Percentiles rank a stretch among this genome's conserved stretches.
Conservation (phyloP, 164 flowering plant species). For the Tetrastigma voinierianum region DNA sequence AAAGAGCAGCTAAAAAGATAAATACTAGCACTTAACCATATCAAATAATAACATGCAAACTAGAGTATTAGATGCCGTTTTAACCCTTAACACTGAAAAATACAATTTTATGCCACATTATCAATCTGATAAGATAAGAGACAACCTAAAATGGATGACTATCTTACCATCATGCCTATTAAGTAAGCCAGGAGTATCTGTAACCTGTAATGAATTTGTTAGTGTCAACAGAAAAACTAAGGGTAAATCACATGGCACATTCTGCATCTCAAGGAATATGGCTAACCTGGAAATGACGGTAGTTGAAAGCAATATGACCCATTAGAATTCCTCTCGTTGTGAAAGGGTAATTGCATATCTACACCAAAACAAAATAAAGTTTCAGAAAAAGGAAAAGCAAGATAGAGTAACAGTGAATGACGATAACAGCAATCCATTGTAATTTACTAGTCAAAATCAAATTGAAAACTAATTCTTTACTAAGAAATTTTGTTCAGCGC, state of each 20-base stretch:
- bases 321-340: constrained; percentile 93
- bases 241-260: background rate
- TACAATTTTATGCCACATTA: no score
- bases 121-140: no score
- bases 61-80: no score
- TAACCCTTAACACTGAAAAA: no score
- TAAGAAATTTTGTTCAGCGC: no score
- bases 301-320: constrained; percentile 79
- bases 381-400: background rate
- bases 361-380: constrained; percentile 10
- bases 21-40: no score
- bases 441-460: no score
- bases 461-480: no score
- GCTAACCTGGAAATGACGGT: constrained; percentile 78
- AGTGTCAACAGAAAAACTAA: background rate
- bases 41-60: no score
- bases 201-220: constrained; percentile 56
- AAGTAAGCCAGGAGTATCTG: constrained; percentile 94
- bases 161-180: constrained; percentile 78
- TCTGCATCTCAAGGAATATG: background rate
- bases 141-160: no score
- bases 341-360: constrained; percentile 97
- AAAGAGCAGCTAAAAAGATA: no score
- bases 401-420: background rate
- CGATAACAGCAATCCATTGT: no score